These are phyloP conservation scores for Harringtonia lauricola DNA, from an alignment of 2,329 filamentous ascomycete genomes.

Conservation along the genomic window DNA sequence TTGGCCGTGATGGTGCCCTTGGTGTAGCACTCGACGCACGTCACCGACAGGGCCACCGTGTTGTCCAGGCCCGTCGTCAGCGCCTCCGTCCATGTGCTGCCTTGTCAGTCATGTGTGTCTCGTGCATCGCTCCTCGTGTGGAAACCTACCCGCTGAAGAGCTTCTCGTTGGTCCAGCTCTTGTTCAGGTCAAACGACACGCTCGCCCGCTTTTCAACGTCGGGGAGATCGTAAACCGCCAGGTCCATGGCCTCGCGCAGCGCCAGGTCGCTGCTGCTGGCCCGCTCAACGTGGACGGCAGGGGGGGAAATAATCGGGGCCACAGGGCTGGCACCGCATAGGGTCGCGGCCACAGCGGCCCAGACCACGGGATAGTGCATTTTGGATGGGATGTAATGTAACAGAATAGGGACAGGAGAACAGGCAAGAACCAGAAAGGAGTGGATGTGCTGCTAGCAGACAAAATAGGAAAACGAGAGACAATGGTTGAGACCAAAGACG, in stretches of 20 bases:
- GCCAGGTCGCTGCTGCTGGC: background rate
- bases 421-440: too few species aligned
- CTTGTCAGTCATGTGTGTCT: too few species aligned
- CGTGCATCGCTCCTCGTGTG: too few species aligned
- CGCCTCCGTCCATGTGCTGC: too few species aligned
- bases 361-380: background rate
- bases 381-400: background rate
- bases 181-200: background rate
- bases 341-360: background rate
- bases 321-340: background rate
- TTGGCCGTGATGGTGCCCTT: constrained; percentile 35
- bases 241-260: background rate
- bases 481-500: background rate
- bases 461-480: background rate
- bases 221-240: background rate
- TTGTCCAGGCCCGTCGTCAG: too few species aligned
- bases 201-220: background rate
- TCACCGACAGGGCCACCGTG: constrained; percentile 18
- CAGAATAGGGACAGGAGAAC: too few species aligned
- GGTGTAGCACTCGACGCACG: constrained; percentile 37
- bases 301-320: background rate
- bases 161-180: background rate
- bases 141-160: constrained; percentile 2
- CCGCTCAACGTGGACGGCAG: background rate
- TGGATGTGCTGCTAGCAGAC: background rate